Percentiles rank a stretch among this genome's conserved stretches.
phyloP scores from a whole-genome alignment of 1,139 yeast genomes.

The Suhomyces terraborum region DNA sequence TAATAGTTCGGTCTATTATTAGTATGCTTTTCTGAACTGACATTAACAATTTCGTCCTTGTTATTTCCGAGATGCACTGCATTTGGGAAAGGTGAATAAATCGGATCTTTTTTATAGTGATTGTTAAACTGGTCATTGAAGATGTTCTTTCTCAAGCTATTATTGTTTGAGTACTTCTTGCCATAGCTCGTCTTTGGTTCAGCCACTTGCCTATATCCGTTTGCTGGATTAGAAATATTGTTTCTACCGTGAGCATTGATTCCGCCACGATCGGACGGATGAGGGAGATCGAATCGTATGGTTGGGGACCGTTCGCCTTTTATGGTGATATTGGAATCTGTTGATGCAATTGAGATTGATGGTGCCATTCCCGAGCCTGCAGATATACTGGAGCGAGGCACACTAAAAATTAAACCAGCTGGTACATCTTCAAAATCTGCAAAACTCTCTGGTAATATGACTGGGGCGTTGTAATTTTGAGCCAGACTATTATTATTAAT shows the following conservation, averaged over 20 bases:
- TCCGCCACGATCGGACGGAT: not conserved
- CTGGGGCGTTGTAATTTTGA: conserved; percentile 27
- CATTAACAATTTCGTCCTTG: conserved; percentile 29
- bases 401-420: conserved; percentile 32
- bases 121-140: conserved; percentile 36
- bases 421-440: conserved; percentile 51
- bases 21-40: conserved; percentile 22
- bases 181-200: not conserved
- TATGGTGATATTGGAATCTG: conserved; percentile 27
- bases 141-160: conserved; percentile 5
- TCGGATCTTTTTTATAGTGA: conserved; percentile 49
- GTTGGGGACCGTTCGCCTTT: conserved; percentile 7
- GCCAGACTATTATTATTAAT: conserved; percentile 15
- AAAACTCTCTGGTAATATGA: conserved; percentile 31
- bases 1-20: conserved; percentile 31
- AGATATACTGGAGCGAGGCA: conserved; percentile 25
- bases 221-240: not conserved
- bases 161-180: conserved; percentile 1
- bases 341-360: conserved; percentile 18
- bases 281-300: conserved; percentile 1
- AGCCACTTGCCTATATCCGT: not conserved
- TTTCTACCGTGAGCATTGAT: not conserved
- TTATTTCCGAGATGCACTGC: conserved; percentile 45
- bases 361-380: conserved; percentile 11
- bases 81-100: conserved; percentile 40